These are phyloP conservation scores for Saccharomyces hybrid DNA, from an alignment of 1,139 yeast species.

Conservation along the genomic window DNA sequence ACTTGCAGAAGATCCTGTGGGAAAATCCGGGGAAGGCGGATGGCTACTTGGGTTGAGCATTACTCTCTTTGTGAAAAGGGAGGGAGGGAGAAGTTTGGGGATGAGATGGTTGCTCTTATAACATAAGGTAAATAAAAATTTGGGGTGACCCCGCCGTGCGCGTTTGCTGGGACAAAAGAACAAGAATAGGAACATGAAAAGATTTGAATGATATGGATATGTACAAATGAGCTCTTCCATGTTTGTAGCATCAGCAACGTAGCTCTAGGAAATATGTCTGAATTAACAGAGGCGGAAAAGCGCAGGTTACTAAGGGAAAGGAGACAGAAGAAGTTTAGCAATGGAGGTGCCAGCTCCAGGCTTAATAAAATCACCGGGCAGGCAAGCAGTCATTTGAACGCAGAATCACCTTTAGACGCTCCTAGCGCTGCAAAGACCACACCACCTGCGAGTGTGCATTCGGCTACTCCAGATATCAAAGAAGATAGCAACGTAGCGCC, in stretches of 20 bases:
- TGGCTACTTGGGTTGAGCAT: background rate
- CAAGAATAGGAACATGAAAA: background rate
- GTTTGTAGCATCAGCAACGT: background rate
- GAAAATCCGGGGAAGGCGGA: background rate
- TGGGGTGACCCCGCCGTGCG: slow-evolving; percentile 1
- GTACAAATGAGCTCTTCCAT: background rate
- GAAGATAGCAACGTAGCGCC: slow-evolving; percentile 7
- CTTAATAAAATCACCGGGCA: slow-evolving; percentile 45
- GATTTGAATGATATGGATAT: background rate
- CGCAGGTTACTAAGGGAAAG: slow-evolving; percentile 56
- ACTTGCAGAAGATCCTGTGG: background rate
- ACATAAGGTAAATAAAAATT: background rate
- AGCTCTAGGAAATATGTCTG: slow-evolving; percentile 19
- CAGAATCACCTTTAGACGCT: slow-evolving; percentile 31
- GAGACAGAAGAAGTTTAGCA: slow-evolving; percentile 58
- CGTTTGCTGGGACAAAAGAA: background rate
- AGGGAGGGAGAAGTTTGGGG: background rate
- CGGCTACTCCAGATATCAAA: background rate
- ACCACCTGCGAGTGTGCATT: background rate
- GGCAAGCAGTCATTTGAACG: slow-evolving; percentile 30
- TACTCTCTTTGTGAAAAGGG: background rate
- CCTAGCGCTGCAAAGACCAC: slow-evolving; percentile 3
- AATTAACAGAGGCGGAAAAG: slow-evolving; percentile 52
- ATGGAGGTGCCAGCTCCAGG: slow-evolving; percentile 50
- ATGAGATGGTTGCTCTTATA: background rate